Evolutionary conservation across 2,329 filamentous ascomycete species (phyloP).

Genomic region (Colletotrichum lindemuthianum): DNA sequence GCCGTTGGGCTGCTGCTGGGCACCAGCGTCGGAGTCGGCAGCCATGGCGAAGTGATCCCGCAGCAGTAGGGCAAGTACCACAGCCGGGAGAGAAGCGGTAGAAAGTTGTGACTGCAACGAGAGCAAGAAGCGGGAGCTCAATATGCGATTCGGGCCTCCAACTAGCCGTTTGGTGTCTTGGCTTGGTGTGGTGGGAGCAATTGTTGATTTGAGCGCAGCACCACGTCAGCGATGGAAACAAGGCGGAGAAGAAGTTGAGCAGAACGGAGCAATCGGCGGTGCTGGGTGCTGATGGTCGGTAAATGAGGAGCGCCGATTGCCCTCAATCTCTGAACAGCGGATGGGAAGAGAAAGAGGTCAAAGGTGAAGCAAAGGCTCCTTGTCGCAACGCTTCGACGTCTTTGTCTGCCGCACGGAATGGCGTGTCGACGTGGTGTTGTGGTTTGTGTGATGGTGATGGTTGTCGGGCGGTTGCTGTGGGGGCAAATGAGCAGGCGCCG

Average conservation of each 20-base stretch:
- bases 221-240: slow-evolving; percentile 33
- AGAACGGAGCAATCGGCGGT: neutral
- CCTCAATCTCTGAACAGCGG: neutral
- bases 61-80: slow-evolving; percentile 1
- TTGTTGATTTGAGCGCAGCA: slow-evolving; percentile 25
- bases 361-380: slow-evolving; percentile 21
- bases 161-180: neutral
- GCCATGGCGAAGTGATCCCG: slow-evolving; percentile 43
- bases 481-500: slow-evolving; percentile 26
- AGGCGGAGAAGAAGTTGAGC: neutral
- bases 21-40: slow-evolving; percentile 47
- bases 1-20: slow-evolving; percentile 46
- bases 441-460: slow-evolving; percentile 26
- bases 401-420: slow-evolving; percentile 30
- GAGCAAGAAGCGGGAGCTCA: neutral
- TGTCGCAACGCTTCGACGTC: slow-evolving; percentile 18
- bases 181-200: slow-evolving; percentile 12
- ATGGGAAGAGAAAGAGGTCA: neutral
- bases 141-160: neutral
- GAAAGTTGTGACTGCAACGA: neutral
- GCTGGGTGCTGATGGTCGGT: neutral
- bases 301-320: neutral
- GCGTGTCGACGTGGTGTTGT: slow-evolving; percentile 7
- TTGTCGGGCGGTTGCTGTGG: slow-evolving; percentile 36
- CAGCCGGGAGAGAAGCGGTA: neutral